Evolutionary conservation across 2,329 filamentous ascomycete genomes (phyloP).

Genomic region (Aspergillus glaucus): DNA sequence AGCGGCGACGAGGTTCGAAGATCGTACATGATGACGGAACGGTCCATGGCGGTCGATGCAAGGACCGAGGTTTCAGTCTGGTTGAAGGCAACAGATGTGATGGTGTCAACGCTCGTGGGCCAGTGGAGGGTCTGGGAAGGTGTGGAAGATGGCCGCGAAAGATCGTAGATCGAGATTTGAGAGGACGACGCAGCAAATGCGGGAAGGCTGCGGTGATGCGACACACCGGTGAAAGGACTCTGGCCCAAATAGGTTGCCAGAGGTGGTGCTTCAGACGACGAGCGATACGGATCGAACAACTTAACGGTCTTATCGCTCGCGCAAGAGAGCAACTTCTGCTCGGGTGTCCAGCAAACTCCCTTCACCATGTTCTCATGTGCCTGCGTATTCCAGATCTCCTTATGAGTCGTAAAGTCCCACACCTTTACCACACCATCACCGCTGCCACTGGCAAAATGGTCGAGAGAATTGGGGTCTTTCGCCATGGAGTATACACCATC

Average conservation of each 20-base stretch:
- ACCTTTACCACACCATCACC: slow-evolving; percentile 93
- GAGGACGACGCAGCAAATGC: slow-evolving; percentile 72
- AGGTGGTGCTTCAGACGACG: slow-evolving; percentile 61
- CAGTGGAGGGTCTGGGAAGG: slow-evolving; percentile 77
- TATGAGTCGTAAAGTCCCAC: slow-evolving; percentile 70
- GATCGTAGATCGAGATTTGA: slow-evolving; percentile 80
- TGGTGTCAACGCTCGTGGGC: slow-evolving; percentile 85
- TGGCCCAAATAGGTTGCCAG: slow-evolving; percentile 77
- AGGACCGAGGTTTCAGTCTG: slow-evolving; percentile 88
- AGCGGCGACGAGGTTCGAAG: slow-evolving; percentile 79
- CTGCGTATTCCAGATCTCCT: slow-evolving; percentile 69
- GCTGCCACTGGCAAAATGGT: slow-evolving; percentile 72
- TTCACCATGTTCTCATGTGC: slow-evolving; percentile 95
- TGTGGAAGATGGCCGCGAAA: slow-evolving; percentile 67
- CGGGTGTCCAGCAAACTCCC: slow-evolving; percentile 79
- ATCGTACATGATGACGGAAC: slow-evolving; percentile 85
- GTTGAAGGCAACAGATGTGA: slow-evolving; percentile 84
- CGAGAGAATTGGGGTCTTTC: slow-evolving; percentile 68
- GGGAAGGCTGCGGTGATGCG: slow-evolving; percentile 71
- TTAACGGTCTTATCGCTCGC: slow-evolving; percentile 82
- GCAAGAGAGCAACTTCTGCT: slow-evolving; percentile 79
- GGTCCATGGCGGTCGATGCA: slow-evolving; percentile 76
- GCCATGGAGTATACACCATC: slow-evolving; percentile 81
- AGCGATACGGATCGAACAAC: slow-evolving; percentile 83
- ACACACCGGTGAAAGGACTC: slow-evolving; percentile 74